Percentiles rank a stretch among this genome's conserved stretches.
Evolutionary conservation across 192 early-diverging fungal species (phyloP).

Genomic region (Backusella liffmaniae): DNA sequence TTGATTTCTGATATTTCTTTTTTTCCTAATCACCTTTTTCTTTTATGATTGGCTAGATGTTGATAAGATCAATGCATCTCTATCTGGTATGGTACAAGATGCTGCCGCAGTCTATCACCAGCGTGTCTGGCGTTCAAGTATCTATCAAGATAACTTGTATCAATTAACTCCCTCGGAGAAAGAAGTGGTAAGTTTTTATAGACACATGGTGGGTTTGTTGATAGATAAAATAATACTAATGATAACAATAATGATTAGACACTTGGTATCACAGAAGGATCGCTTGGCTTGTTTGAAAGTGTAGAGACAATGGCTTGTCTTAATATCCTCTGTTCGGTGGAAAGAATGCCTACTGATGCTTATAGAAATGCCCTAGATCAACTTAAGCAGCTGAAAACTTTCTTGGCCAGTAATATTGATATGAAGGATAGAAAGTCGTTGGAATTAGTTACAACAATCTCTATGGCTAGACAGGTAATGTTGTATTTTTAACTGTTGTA

Average conservation of each 20-base stretch:
- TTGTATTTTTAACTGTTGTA: background rate
- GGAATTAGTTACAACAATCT: conserved; percentile 17
- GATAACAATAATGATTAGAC: conserved; percentile 19
- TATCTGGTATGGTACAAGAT: conserved; percentile 52
- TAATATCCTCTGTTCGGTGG: conserved; percentile 39
- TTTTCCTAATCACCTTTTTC: background rate
- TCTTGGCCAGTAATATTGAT: conserved; percentile 6
- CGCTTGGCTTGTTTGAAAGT: conserved; percentile 45
- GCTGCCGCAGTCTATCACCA: conserved; percentile 49
- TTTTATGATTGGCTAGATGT: conserved; percentile 24
- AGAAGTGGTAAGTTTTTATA: conserved; percentile 12
- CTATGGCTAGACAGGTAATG: conserved; percentile 27
- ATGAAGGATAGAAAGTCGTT: conserved; percentile 16
- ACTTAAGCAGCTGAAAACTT: conserved; percentile 19
- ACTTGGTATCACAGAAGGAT: conserved; percentile 38
- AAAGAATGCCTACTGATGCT: conserved; percentile 28
- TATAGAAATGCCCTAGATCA: conserved; percentile 17
- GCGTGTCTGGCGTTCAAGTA: conserved; percentile 48
- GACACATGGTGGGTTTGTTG: background rate
- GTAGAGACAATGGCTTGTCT: conserved; percentile 48
- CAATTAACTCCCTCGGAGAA: conserved; percentile 7
- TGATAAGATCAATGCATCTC: conserved; percentile 30
- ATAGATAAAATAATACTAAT: background rate
- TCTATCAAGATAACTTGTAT: conserved; percentile 36
- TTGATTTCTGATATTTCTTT: background rate